Percentiles rank a stretch among this genome's conserved stretches.
phyloP scores from a whole-genome alignment of 345 rosid species.

The Murraya koenigii region DNA sequence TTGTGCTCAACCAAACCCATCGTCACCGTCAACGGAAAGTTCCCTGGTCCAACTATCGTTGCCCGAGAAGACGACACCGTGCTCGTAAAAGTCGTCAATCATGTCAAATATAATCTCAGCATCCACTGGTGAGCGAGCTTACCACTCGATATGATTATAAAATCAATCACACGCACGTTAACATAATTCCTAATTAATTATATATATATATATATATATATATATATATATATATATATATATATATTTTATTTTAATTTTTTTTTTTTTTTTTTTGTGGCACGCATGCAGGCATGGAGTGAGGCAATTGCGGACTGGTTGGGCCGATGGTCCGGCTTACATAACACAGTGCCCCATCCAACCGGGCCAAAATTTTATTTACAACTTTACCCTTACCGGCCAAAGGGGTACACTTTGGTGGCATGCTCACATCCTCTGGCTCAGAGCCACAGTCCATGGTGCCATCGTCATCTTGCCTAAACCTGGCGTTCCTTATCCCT shows the following conservation, averaged over 20 bases:
- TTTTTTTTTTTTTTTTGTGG: neutral
- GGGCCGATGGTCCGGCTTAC: conserved; percentile 95
- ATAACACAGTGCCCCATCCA: conserved; percentile 91
- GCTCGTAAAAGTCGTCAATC: conserved; percentile 62
- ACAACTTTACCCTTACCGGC: conserved; percentile 76
- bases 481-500: conserved; percentile 80
- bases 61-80: conserved; percentile 67
- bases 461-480: conserved; percentile 79
- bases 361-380: conserved; percentile 60
- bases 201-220: no score
- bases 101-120: conserved; percentile 53
- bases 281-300: conserved; percentile 68
- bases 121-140: conserved; percentile 47
- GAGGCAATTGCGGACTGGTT: conserved; percentile 68
- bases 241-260: no score
- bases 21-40: conserved; percentile 71
- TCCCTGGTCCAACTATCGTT: conserved; percentile 54
- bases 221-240: no score
- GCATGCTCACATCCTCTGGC: conserved; percentile 96
- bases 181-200: neutral
- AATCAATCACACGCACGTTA: no score
- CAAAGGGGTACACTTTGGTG: conserved; percentile 83
- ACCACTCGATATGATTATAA: no score
- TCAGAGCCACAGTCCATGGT: conserved; percentile 88
- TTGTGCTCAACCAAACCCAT: conserved; percentile 74